Evolutionary conservation across 768 basidiomycete species (phyloP), one percentile per base, ranked within the genome.

Genomic region (Crepidotus variabilis): DNA sequence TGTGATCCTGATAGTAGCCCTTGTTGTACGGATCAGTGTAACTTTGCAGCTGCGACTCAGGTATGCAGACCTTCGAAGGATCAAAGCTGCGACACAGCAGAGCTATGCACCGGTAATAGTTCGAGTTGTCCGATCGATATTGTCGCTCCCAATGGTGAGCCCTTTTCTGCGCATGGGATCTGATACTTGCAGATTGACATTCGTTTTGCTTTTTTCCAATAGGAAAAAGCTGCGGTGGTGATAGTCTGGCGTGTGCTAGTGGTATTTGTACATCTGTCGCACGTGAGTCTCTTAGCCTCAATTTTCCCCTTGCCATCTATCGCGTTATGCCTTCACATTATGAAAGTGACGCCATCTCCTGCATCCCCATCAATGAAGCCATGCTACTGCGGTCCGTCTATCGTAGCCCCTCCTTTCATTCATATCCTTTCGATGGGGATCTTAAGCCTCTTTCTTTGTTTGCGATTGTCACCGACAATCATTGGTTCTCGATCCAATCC

Each of bases 1-100:
- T 96, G 93, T 68, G 92, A 93, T 67, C 91, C 92, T 2, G 68
- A 75, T 34, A 90, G 85, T 68, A 84, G 84, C 52, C 68, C 84
- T 2, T 94, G 93, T 71, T 96, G 93, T 69, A 88, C 85, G 1
- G 59, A 63, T 2, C 70, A 78, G 59, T 94, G 93, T 69, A 72
- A 73, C 47, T 90, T 91, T 65, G 86, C 92, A 14, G 84, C 85
- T 13, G 58, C 76, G 51, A 81, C 77, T 39, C 83, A 84, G 58
- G 79, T 92, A 20, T 94, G 92, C 69, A 74, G 92, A 51, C 80
- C 89, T 0, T 72, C 86, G 39, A 76, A 78, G 61, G 89, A 94
- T 65, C 55, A 72, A 1, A 65, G 60, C 20, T 96, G 93, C 67
- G 93, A 96, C 67, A 74, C 71, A 18, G 72, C 79, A 10, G 92